Evolutionary conservation across 495 filamentous ascomycete species (phyloP).

Genomic region (Neurospora sp.): DNA sequence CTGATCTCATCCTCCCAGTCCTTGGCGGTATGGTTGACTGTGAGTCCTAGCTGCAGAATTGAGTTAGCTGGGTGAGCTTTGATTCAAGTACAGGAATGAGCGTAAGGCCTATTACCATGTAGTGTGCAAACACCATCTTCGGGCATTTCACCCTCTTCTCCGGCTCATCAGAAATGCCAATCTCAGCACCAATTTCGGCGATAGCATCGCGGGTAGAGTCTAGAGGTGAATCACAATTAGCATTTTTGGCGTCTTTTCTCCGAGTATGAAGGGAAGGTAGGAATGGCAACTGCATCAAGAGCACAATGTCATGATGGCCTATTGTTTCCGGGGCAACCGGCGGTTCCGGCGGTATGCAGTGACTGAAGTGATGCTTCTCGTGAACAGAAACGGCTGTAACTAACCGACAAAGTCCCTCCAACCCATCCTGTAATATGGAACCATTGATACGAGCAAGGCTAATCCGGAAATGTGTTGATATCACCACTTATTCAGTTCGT

Average conservation of each 20-base stretch:
- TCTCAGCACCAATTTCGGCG: neutral
- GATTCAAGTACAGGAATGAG: neutral
- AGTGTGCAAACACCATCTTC: constrained; percentile 27
- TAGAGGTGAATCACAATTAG: neutral
- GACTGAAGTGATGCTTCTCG: neutral
- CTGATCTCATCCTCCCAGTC: constrained; percentile 53
- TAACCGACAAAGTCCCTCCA: neutral
- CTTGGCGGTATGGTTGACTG: constrained; percentile 28
- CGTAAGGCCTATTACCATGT: constrained; percentile 27
- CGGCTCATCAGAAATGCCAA: neutral
- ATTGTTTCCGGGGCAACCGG: neutral
- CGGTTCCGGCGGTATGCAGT: neutral
- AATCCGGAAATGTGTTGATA: neutral
- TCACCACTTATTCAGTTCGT: neutral
- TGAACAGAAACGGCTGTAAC: neutral
- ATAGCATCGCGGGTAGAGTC: neutral
- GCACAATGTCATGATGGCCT: neutral
- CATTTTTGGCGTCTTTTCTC: neutral
- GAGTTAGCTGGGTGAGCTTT: neutral
- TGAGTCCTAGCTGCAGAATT: constrained; percentile 28
- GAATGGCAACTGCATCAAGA: neutral
- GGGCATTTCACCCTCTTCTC: neutral
- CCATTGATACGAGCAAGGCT: neutral
- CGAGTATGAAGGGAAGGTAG: neutral
- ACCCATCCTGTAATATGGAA: neutral